Conservation (phyloP, 257 asterid genomes). For the Sherardia arvensis region DNA sequence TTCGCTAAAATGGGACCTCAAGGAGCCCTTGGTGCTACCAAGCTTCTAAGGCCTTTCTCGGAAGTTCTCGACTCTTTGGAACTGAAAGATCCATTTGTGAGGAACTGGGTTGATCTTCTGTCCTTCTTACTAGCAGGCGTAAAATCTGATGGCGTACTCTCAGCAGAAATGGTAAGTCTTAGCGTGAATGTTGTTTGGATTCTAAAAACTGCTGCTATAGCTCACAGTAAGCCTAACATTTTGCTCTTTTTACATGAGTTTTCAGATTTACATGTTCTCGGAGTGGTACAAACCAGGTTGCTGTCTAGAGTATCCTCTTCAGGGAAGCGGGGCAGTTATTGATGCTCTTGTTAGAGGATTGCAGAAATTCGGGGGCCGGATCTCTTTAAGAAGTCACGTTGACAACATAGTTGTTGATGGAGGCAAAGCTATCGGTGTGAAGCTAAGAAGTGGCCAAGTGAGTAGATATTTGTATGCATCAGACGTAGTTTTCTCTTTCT, state of each 20-base stretch:
- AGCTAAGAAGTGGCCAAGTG: conserved; percentile 82
- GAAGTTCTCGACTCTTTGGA: conserved; percentile 75
- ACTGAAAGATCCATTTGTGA: conserved; percentile 67
- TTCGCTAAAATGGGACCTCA: conserved; percentile 90
- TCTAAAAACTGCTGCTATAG: not conserved
- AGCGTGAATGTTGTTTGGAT: not conserved
- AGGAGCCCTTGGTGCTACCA: conserved; percentile 87
- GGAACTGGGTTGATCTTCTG: conserved; percentile 92
- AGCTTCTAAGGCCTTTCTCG: conserved; percentile 80
- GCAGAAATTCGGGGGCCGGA: conserved; percentile 74
- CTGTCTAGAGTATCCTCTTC: conserved; percentile 80
- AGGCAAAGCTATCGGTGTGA: conserved; percentile 88
- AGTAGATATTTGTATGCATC: conserved; percentile 19
- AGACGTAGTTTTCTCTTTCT: conserved; percentile 1
- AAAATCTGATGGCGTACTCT: conserved; percentile 78
- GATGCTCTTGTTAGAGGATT: conserved; percentile 86
- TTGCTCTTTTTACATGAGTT: conserved; percentile 6
- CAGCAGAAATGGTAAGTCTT: conserved; percentile 84
- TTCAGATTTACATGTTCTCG: conserved; percentile 86
- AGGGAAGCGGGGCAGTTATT: conserved; percentile 80
- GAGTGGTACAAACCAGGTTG: conserved; percentile 98
- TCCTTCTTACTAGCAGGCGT: conserved; percentile 95
- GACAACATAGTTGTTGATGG: conserved; percentile 70
- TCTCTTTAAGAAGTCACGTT: conserved; percentile 79
- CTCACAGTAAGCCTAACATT: not conserved